Evolutionary conservation across 73 alveolate genomes (phyloP), one percentile per base, ranked within the genome.

Genomic region (Durusdinium trenchii): DNA sequence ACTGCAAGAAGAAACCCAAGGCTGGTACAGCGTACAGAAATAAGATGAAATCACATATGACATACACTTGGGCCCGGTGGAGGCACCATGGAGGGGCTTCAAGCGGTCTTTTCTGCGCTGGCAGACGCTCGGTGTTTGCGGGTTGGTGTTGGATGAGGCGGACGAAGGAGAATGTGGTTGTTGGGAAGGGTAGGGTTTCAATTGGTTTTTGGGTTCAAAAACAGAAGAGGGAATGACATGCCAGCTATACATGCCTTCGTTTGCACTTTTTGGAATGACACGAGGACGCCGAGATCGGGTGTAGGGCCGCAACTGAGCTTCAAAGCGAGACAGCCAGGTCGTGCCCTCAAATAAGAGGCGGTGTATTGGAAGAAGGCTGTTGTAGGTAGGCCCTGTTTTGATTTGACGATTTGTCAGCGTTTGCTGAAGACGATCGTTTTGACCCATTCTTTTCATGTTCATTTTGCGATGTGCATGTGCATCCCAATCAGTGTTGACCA

Each of bases 71-170:
- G 3, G 61, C 85, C 94, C 40, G 76, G 95, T 86, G 45, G 23
- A 10, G 83, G 47, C 2, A 48, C 52, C 46, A 18, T 18, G 46
- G 96, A 75, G 45, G 86, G 96, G 45, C 85, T 89, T 23, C 85
- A 89, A 42, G 47, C 73, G 28, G n/a, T 64, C 51, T 89, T 89
- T 54, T 38, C 96, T 23, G 96, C 96, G 43, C 73, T 89, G 50
- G 96, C 86, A 14, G 96, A 16, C 73, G 32, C 96, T 89, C 18
- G 96, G 85, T 32, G 54, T 23, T 28, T 16, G 81, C 51, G 7
- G 51, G 50, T 12, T 54, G 28, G 47, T 7, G 32, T 83, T 40
- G 75, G 61, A 4, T 50, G 23, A 14, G 23, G 52, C 91, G 18
- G 23, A 2, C 18, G n/a, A 28, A 1, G 20, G 57, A 6, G 6